A percentile compares a stretch with the other conserved stretches of the same genome.
phyloP scores from a whole-genome alignment of 1,284 basidiomycete genomes.

The Garcileccinum viscosum region DNA sequence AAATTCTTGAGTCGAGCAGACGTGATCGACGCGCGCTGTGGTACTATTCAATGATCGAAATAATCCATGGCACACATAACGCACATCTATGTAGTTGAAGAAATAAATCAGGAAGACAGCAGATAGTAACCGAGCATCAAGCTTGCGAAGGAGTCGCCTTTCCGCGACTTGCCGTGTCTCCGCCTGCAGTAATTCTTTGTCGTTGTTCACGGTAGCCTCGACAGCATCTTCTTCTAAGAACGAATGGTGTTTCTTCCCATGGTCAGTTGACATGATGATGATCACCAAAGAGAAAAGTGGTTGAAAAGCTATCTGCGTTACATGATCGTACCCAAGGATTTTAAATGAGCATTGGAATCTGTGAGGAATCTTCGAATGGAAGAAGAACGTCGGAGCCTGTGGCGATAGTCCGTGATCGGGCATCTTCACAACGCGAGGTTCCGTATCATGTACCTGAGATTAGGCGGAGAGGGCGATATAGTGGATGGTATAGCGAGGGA shows the following conservation, averaged over 20 bases:
- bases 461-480: neutral
- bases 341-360: neutral
- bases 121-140: conserved; percentile 63
- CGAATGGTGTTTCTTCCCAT: neutral
- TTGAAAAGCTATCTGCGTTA: too few relatives aligned
- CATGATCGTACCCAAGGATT: neutral
- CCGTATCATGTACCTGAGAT: neutral
- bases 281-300: too few relatives aligned
- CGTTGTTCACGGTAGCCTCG: neutral
- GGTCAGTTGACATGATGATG: neutral
- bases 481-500: neutral
- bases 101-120: conserved; percentile 67
- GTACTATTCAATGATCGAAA: neutral
- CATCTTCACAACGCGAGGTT: neutral
- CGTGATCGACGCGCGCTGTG: conserved; percentile 51
- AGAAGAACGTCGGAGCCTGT: neutral
- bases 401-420: neutral
- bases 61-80: conserved; percentile 19
- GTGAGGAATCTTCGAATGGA: neutral
- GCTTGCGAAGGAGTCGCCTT: conserved; percentile 52
- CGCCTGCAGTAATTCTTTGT: neutral
- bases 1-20: neutral
- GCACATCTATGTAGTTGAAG: conserved; percentile 73
- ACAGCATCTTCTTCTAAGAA: too few relatives aligned
- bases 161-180: conserved; percentile 34